Percentiles rank a stretch among this genome's conserved stretches.
Evolutionary conservation across 495 filamentous ascomycete species (phyloP).

Genomic region (Pseudotulostoma volvatum): DNA sequence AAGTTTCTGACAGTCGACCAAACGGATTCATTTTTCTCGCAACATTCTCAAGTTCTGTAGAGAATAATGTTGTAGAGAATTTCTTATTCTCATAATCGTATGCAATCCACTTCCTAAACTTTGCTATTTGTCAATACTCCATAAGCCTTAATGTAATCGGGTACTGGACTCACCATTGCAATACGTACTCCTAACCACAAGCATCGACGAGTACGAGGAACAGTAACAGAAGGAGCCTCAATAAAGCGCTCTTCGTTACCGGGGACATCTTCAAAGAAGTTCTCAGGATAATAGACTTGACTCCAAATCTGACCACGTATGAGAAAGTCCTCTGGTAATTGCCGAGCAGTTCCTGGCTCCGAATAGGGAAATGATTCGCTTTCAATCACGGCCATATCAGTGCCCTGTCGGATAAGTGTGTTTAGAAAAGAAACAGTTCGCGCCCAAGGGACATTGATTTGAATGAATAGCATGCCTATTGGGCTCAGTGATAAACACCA

Average conservation of each 20-base stretch:
- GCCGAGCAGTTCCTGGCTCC: conserved; percentile 34
- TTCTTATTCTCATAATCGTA: too few species aligned
- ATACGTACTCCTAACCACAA: too few species aligned
- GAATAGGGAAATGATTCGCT: conserved; percentile 33
- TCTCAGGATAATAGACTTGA: conserved; percentile 46
- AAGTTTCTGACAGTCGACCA: too few species aligned
- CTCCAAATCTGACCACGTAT: too few species aligned
- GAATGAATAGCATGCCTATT: conserved; percentile 33
- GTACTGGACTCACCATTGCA: too few species aligned
- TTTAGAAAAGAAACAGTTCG: conserved; percentile 49
- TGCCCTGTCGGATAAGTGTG: conserved; percentile 33
- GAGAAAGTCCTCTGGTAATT: conserved; percentile 77
- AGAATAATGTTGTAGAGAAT: too few species aligned
- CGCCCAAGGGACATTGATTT: conserved; percentile 50
- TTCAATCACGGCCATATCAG: conserved; percentile 30
- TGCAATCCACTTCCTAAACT: too few species aligned
- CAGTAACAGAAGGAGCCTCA: conserved; percentile 47
- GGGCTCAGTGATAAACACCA: conserved; percentile 37
- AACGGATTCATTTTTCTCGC: too few species aligned
- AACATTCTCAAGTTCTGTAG: too few species aligned
- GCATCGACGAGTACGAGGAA: too few species aligned
- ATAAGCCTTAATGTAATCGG: too few species aligned
- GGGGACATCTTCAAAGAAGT: conserved; percentile 53
- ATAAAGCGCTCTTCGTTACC: conserved; percentile 65
- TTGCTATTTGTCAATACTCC: too few species aligned